A percentile compares a stretch with the other conserved stretches of the same genome.
Evolutionary conservation across 768 basidiomycete species (phyloP).

Genomic region (Sutorius australiensis): DNA sequence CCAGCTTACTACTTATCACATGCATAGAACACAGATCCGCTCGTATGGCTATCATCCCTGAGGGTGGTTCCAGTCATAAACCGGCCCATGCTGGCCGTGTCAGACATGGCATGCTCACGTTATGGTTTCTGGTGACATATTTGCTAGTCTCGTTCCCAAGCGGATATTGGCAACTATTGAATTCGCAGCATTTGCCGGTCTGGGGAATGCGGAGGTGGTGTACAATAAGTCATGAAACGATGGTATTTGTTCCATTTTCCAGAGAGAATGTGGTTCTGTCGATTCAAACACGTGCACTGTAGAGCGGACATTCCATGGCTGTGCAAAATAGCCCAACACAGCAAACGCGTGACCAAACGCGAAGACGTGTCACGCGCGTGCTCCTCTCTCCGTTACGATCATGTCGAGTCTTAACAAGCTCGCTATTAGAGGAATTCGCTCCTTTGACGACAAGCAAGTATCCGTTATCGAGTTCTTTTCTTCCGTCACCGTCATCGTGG

Average conservation of each 20-base stretch:
- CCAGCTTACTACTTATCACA: no score
- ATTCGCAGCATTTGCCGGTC: slow-evolving; percentile 38
- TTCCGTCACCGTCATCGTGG: slow-evolving; percentile 97
- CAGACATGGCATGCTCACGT: slow-evolving; percentile 52
- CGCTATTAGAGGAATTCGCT: slow-evolving; percentile 89
- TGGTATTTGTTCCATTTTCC: no score
- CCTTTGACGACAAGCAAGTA: slow-evolving; percentile 94
- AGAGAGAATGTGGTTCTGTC: no score
- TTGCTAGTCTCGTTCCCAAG: slow-evolving; percentile 59
- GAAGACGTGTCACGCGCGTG: background rate
- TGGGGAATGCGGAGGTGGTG: slow-evolving; percentile 6
- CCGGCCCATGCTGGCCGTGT: slow-evolving; percentile 57
- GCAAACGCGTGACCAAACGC: background rate
- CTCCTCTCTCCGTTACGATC: no score
- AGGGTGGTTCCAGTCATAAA: slow-evolving; percentile 57
- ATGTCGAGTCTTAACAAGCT: slow-evolving; percentile 88
- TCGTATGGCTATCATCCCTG: slow-evolving; percentile 42
- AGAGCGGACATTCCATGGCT: background rate
- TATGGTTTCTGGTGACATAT: slow-evolving; percentile 58
- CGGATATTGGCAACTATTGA: slow-evolving; percentile 50
- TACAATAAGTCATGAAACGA: no score
- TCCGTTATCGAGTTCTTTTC: slow-evolving; percentile 95
- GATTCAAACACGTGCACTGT: no score
- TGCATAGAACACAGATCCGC: slow-evolving; percentile 6
- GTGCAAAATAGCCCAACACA: background rate